Conservation (phyloP, 805 yeast species). For the Hanseniaspora clermontiae region DNA sequence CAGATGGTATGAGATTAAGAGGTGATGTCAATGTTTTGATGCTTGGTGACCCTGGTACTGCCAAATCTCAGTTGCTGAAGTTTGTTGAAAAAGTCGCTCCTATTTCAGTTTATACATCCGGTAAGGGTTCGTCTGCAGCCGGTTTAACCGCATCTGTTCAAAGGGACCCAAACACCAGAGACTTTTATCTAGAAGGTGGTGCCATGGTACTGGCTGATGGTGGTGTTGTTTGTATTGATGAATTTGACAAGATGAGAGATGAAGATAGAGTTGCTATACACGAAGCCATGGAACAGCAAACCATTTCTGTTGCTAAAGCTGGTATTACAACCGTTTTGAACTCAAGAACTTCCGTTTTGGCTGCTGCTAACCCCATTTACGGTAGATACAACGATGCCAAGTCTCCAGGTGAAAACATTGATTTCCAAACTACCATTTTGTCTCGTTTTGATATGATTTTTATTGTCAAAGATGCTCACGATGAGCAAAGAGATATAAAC, state of each 20-base stretch:
- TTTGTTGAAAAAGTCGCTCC: conserved; percentile 93
- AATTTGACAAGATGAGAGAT: conserved; percentile 97
- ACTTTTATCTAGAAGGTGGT: conserved; percentile 95
- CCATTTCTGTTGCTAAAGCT: conserved; percentile 96
- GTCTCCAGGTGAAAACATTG: conserved; percentile 95
- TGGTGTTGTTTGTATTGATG: conserved; percentile 98
- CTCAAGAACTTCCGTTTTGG: conserved; percentile 90
- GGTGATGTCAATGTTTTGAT: conserved; percentile 92
- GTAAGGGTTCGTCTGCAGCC: conserved; percentile 98
- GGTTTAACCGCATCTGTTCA: conserved; percentile 98
- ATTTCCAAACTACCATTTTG: conserved; percentile 89
- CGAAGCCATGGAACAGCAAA: conserved; percentile 99
- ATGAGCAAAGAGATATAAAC: conserved; percentile 67
- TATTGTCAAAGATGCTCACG: conserved; percentile 90
- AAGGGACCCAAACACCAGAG: conserved; percentile 75
- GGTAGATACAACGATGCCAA: conserved; percentile 94
- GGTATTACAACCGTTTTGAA: conserved; percentile 95
- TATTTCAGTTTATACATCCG: conserved; percentile 89
- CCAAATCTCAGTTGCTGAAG: conserved; percentile 88
- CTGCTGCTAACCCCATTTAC: conserved; percentile 95
- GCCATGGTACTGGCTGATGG: conserved; percentile 99
- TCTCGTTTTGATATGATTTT: conserved; percentile 98
- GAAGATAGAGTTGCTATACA: conserved; percentile 98
- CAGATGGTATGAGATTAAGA: conserved; percentile 92
- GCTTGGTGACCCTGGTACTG: conserved; percentile 98